Evolutionary conservation across 2,329 filamentous ascomycete species (phyloP).

Genomic region (Fusarium sp.): DNA sequence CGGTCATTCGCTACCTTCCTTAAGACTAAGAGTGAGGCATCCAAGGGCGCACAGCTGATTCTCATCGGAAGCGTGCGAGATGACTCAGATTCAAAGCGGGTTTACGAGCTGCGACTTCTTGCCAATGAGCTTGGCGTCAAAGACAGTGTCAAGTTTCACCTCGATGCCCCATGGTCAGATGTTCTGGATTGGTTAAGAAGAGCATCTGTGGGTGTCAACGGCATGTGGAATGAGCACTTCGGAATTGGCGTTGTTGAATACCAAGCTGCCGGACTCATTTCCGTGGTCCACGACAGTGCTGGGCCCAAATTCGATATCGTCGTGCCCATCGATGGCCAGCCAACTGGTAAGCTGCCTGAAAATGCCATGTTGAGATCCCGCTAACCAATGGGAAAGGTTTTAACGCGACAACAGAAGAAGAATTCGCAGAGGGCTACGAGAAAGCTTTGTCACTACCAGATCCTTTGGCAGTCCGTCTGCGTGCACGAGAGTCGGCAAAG

Average conservation of each 20-base stretch:
- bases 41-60: slow-evolving; percentile 72
- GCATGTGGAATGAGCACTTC: slow-evolving; percentile 99
- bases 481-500: slow-evolving; percentile 80
- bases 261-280: slow-evolving; percentile 91
- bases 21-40: slow-evolving; percentile 60
- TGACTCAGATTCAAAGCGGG: slow-evolving; percentile 78
- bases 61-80: slow-evolving; percentile 94
- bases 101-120: slow-evolving; percentile 87
- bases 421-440: slow-evolving; percentile 84
- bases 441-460: slow-evolving; percentile 78
- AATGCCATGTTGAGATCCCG: not conserved
- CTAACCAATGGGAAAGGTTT: slow-evolving; percentile 66
- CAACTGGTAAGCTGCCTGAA: slow-evolving; percentile 69
- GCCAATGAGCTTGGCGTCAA: slow-evolving; percentile 88
- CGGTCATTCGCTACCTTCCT: slow-evolving; percentile 84
- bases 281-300: slow-evolving; percentile 91
- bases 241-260: slow-evolving; percentile 99
- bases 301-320: slow-evolving; percentile 96
- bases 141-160: slow-evolving; percentile 85
- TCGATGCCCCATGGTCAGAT: slow-evolving; percentile 88
- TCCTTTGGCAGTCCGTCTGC: slow-evolving; percentile 75
- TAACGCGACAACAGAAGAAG: slow-evolving; percentile 78
- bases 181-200: slow-evolving; percentile 81
- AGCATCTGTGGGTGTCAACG: slow-evolving; percentile 89
- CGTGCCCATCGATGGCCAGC: slow-evolving; percentile 77